These are phyloP conservation scores for Pichia sp. DNA, from an alignment of 1,139 yeast species.

Conservation along the genomic window DNA sequence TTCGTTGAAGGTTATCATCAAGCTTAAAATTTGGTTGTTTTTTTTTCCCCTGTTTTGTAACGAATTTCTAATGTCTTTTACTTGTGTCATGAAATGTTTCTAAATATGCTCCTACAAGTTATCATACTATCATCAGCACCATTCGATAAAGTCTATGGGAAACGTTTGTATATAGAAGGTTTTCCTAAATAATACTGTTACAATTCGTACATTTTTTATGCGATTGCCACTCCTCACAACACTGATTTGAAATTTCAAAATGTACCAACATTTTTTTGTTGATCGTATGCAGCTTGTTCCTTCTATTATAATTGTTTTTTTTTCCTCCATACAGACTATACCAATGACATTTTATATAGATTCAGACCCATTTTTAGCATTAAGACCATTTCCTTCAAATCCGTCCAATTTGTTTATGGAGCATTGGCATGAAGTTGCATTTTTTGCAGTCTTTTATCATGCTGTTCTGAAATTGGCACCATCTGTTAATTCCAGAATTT, in stretches of 20 bases:
- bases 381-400: conserved; percentile 42
- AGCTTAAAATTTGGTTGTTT: background rate
- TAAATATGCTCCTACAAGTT: too few species aligned
- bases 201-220: too few species aligned
- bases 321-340: background rate
- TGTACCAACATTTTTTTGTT: background rate
- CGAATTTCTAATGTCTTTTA: too few species aligned
- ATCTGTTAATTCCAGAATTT: conserved; percentile 19
- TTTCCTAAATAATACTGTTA: too few species aligned
- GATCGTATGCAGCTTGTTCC: background rate
- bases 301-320: background rate
- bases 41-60: background rate
- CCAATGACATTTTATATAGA: conserved; percentile 21
- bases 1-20: conserved; percentile 24
- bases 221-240: too few species aligned
- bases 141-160: too few species aligned
- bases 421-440: conserved; percentile 53
- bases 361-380: conserved; percentile 40
- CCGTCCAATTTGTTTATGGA: conserved; percentile 30
- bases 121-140: too few species aligned
- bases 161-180: too few species aligned
- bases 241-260: too few species aligned
- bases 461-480: conserved; percentile 35
- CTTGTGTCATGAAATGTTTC: too few species aligned
- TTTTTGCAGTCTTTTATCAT: conserved; percentile 37